These are phyloP conservation scores for Aureobasidium sp. DNA, from an alignment of 2,329 filamentous ascomycete genomes.

Conservation along the genomic window DNA sequence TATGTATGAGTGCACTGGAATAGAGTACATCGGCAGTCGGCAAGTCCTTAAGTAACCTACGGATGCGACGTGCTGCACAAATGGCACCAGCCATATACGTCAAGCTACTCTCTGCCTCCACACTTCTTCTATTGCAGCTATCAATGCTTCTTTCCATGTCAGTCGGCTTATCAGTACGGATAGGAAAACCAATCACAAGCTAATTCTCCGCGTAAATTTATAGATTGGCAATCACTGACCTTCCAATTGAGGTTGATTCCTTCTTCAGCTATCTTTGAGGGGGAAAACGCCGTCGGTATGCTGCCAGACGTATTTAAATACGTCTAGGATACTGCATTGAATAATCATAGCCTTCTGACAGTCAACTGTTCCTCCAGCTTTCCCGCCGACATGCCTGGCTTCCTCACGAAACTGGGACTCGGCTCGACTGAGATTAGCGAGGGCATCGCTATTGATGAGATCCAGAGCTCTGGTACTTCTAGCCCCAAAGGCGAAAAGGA, in stretches of 20 bases:
- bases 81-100: not conserved
- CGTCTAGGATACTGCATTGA: not conserved
- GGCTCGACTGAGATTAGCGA: not conserved
- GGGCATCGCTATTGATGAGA: not conserved
- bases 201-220: not conserved
- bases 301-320: not conserved
- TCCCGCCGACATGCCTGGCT: not conserved
- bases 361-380: not conserved
- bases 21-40: not conserved
- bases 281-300: too few relatives aligned
- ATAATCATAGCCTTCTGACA: not conserved
- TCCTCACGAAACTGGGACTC: not conserved
- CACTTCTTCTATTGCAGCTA: not conserved
- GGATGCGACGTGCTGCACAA: not conserved
- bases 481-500: not conserved
- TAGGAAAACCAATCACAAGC: not conserved
- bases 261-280: not conserved
- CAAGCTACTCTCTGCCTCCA: not conserved
- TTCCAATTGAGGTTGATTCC: not conserved
- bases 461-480: not conserved
- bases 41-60: not conserved
- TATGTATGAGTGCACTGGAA: not conserved
- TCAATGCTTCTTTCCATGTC: slow-evolving; percentile 1
- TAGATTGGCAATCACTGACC: not conserved
- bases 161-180: not conserved